Conservation (phyloP, 352 stramenopile species). For the Phytophthora tentaculata region DNA sequence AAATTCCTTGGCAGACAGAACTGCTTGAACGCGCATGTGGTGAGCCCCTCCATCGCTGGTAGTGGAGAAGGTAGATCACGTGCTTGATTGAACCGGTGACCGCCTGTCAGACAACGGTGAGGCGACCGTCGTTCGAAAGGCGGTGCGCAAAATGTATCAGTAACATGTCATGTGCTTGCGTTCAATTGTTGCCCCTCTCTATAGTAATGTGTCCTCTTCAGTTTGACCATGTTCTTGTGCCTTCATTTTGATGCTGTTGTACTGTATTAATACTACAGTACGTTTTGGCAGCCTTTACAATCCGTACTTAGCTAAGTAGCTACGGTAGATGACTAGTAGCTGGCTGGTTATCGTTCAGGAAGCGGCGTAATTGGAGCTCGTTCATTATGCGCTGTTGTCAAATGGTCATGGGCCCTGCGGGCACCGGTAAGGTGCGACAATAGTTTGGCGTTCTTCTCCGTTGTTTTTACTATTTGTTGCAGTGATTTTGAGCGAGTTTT, state of each 20-base stretch:
- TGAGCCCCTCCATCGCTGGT: slow-evolving; percentile 25
- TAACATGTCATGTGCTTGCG: slow-evolving; percentile 20
- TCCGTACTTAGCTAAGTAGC: slow-evolving; percentile 15
- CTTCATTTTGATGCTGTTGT: too few relatives aligned
- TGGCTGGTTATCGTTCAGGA: slow-evolving; percentile 30
- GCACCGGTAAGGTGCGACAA: slow-evolving; percentile 86
- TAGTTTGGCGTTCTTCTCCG: not conserved
- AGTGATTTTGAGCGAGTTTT: slow-evolving; percentile 19
- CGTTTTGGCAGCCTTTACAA: too few relatives aligned
- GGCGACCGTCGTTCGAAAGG: slow-evolving; percentile 24
- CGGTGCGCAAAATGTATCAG: slow-evolving; percentile 32
- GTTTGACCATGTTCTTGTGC: not conserved
- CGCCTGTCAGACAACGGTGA: slow-evolving; percentile 11
- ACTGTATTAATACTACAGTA: too few relatives aligned
- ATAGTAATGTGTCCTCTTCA: not conserved
- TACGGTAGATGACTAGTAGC: slow-evolving; percentile 4
- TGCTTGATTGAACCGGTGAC: slow-evolving; percentile 3
- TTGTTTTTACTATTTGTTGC: slow-evolving; percentile 6
- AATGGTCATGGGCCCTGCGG: slow-evolving; percentile 92
- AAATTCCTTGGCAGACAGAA: slow-evolving; percentile 13
- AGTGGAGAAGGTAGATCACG: slow-evolving; percentile 23
- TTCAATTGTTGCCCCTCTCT: not conserved
- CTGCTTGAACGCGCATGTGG: slow-evolving; percentile 18
- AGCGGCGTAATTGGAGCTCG: slow-evolving; percentile 24
- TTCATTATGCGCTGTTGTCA: slow-evolving; percentile 89